These are phyloP conservation scores for Scedosporium dehoogii DNA, from an alignment of 2,329 filamentous ascomycete species.

Conservation along the genomic window DNA sequence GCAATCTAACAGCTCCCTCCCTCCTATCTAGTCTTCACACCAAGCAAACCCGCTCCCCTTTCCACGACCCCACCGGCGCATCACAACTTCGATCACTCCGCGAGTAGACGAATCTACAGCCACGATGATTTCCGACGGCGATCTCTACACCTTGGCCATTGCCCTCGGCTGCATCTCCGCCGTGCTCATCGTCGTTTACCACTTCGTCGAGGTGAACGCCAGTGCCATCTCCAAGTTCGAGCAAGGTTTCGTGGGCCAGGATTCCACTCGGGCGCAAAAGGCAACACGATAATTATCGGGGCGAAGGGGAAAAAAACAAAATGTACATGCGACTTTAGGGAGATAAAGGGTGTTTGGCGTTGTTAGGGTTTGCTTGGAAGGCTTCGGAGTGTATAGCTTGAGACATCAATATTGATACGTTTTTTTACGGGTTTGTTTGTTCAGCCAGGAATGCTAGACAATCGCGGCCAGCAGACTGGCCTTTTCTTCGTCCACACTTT, in stretches of 20 bases:
- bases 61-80: background rate
- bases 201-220: constrained; percentile 94
- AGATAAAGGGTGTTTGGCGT: background rate
- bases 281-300: background rate
- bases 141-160: constrained; percentile 85
- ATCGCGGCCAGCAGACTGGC: background rate
- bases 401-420: too few relatives aligned
- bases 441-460: background rate
- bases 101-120: constrained; percentile 2
- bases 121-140: constrained; percentile 88
- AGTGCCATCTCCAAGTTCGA: background rate
- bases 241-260: constrained; percentile 21
- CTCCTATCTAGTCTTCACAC: too few relatives aligned
- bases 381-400: background rate
- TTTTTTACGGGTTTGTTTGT: too few relatives aligned
- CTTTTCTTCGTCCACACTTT: background rate
- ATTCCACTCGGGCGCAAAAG: constrained; percentile 12
- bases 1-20: too few relatives aligned
- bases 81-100: background rate
- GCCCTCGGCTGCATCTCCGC: constrained; percentile 85
- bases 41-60: too few relatives aligned
- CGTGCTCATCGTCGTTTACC: constrained; percentile 88
- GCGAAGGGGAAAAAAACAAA: background rate
- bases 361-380: background rate
- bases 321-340: background rate